Conservation (phyloP, 2,329 filamentous ascomycete species). For the Alternaria incomplexa region DNA sequence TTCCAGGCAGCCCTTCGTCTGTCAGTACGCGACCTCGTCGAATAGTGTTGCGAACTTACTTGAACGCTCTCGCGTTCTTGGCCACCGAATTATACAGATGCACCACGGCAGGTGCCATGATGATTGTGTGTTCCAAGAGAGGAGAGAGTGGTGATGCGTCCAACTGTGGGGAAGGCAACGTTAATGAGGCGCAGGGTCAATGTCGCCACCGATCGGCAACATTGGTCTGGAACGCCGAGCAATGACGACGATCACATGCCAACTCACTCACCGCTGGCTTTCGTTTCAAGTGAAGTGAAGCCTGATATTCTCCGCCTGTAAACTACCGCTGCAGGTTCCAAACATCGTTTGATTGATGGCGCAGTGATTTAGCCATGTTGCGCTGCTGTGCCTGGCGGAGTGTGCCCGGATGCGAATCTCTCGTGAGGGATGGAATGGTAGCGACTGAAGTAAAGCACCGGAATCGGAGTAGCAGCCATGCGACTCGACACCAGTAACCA, state of each 20-base stretch:
- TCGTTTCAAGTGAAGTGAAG: background rate
- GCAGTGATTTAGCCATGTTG: background rate
- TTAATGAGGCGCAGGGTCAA: slow-evolving; percentile 31
- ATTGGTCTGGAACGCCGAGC: slow-evolving; percentile 17
- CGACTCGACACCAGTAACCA: background rate
- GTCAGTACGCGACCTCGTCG: slow-evolving; percentile 16
- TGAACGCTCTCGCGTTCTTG: slow-evolving; percentile 50
- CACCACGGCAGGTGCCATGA: slow-evolving; percentile 48
- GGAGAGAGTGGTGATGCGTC: slow-evolving; percentile 12
- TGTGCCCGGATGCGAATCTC: background rate
- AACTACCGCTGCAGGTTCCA: too few relatives aligned
- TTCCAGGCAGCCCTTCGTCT: slow-evolving; percentile 54
- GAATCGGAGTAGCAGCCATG: background rate
- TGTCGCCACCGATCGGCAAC: slow-evolving; percentile 16
- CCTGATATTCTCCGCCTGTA: background rate
- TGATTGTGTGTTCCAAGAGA: slow-evolving; percentile 28
- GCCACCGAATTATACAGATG: slow-evolving; percentile 50
- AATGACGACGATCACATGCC: slow-evolving; percentile 26
- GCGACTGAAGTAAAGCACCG: background rate
- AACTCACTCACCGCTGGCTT: slow-evolving; percentile 4
- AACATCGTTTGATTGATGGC: background rate
- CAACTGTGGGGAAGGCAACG: slow-evolving; percentile 26
- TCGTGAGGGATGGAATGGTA: background rate
- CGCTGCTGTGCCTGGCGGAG: background rate
- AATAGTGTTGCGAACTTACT: slow-evolving; percentile 34